These are phyloP conservation scores for Globisporangium parvum DNA, from an alignment of 352 stramenopile genomes.

Conservation along the genomic window DNA sequence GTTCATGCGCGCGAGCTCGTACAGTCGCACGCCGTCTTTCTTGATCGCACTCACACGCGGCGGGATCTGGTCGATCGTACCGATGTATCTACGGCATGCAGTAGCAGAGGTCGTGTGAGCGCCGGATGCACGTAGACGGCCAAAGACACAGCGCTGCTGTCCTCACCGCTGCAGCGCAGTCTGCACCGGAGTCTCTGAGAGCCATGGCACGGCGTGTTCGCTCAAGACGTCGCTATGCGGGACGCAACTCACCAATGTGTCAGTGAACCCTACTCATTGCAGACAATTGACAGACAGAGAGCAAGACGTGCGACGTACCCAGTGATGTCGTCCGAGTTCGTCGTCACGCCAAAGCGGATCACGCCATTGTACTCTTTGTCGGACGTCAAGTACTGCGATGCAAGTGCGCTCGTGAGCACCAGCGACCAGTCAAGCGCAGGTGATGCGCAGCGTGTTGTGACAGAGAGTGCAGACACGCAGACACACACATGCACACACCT, in stretches of 20 bases:
- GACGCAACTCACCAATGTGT: no score
- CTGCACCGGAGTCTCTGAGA: slow-evolving; percentile 31
- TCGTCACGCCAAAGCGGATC: slow-evolving; percentile 75
- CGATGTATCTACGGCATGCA: slow-evolving; percentile 49
- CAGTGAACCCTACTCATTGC: neutral
- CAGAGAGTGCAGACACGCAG: neutral
- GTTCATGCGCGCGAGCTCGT: slow-evolving; percentile 63
- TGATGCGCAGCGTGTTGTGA: neutral
- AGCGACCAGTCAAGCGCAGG: neutral
- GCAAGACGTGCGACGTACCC: slow-evolving; percentile 20
- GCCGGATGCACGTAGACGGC: neutral
- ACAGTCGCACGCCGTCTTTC: slow-evolving; percentile 68
- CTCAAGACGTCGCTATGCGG: slow-evolving; percentile 35
- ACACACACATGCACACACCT: slow-evolving; percentile 13
- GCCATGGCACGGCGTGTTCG: slow-evolving; percentile 47
- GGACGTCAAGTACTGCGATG: slow-evolving; percentile 41
- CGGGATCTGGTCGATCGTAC: slow-evolving; percentile 68
- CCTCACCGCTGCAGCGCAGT: slow-evolving; percentile 37
- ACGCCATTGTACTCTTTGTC: slow-evolving; percentile 74
- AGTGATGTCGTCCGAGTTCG: slow-evolving; percentile 77
- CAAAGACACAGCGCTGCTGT: neutral
- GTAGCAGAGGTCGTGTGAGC: neutral
- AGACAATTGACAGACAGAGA: neutral
- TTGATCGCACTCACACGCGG: slow-evolving; percentile 79
- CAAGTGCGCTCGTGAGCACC: no score